Evolutionary conservation across 371 early-diverging fungal genomes (phyloP).

Genomic region (Haplosporangium sp.): DNA sequence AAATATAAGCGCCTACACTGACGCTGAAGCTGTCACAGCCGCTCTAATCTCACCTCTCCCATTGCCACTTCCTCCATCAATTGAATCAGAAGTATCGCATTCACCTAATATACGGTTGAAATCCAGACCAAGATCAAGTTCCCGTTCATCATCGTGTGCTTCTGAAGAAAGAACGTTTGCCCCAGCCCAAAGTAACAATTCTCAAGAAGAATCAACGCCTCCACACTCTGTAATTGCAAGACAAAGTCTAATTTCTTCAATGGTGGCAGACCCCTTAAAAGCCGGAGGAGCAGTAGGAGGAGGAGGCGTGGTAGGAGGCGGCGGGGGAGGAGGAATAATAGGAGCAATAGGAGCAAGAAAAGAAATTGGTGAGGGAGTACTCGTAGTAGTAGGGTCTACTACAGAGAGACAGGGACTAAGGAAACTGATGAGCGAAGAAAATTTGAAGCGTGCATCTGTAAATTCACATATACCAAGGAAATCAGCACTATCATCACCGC

Average conservation of each 20-base stretch:
- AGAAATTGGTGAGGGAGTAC: neutral
- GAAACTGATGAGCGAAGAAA: constrained; percentile 34
- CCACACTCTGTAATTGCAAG: neutral
- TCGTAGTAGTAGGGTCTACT: neutral
- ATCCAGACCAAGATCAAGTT: constrained; percentile 12
- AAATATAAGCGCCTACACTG: neutral
- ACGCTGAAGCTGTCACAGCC: neutral
- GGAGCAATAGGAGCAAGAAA: constrained; percentile 4
- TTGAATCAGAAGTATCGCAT: neutral
- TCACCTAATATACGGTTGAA: neutral
- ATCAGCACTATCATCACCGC: constrained; percentile 20
- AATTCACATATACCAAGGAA: constrained; percentile 8
- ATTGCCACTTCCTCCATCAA: neutral
- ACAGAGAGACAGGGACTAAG: constrained; percentile 14
- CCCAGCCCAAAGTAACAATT: constrained; percentile 13
- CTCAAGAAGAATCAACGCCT: neutral
- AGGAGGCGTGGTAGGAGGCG: constrained; percentile 9
- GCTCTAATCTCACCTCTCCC: neutral
- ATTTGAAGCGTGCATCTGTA: constrained; percentile 8
- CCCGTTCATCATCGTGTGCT: constrained; percentile 6
- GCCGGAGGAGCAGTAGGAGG: constrained; percentile 4
- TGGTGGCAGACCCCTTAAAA: constrained; percentile 20
- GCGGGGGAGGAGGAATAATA: too few relatives aligned
- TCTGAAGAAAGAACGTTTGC: neutral
- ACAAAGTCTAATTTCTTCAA: constrained; percentile 6